phyloP scores from a whole-genome alignment of 1,284 basidiomycete genomes.

The Anthracocystis walkeri region DNA sequence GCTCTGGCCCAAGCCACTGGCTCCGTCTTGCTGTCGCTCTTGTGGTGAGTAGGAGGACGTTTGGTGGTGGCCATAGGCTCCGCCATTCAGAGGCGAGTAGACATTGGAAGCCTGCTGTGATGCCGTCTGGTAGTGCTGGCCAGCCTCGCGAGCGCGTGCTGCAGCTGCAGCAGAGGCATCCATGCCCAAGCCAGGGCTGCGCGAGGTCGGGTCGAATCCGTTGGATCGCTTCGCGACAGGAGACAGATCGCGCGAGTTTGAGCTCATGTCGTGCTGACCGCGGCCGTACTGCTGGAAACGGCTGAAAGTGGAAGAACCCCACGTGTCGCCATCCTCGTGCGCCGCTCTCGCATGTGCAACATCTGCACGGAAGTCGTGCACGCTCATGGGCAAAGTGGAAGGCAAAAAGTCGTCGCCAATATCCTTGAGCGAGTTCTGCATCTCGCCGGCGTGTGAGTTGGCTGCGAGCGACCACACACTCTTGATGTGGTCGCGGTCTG shows the following conservation, averaged over 20 bases:
- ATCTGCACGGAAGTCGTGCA: slow-evolving; percentile 55
- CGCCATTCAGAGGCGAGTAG: slow-evolving; percentile 34
- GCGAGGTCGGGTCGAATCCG: slow-evolving; percentile 46
- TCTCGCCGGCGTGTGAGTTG: slow-evolving; percentile 47
- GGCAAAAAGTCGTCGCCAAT: slow-evolving; percentile 62
- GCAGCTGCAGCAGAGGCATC: slow-evolving; percentile 30
- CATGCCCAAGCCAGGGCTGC: slow-evolving; percentile 41
- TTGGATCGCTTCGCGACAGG: slow-evolving; percentile 33
- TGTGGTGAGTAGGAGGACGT: slow-evolving; percentile 36
- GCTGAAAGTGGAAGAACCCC: slow-evolving; percentile 28
- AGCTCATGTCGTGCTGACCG: slow-evolving; percentile 22
- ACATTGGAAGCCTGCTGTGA: slow-evolving; percentile 35
- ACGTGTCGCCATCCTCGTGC: slow-evolving; percentile 20
- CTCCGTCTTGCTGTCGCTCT: slow-evolving; percentile 42
- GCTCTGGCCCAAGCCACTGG: slow-evolving; percentile 21
- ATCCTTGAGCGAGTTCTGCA: slow-evolving; percentile 59
- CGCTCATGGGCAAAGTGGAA: slow-evolving; percentile 50
- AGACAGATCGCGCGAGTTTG: slow-evolving; percentile 35
- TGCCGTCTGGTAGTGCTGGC: slow-evolving; percentile 27
- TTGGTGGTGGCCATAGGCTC: slow-evolving; percentile 24
- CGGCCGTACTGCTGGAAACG: slow-evolving; percentile 43
- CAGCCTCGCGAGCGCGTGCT: slow-evolving; percentile 32
- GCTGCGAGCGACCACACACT: slow-evolving; percentile 59
- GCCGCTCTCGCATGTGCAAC: slow-evolving; percentile 17
- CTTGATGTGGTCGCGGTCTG: slow-evolving; percentile 59